These are phyloP conservation scores for Protostelium mycophagum DNA, from an alignment of 78 protist genomes.

Conservation along the genomic window DNA sequence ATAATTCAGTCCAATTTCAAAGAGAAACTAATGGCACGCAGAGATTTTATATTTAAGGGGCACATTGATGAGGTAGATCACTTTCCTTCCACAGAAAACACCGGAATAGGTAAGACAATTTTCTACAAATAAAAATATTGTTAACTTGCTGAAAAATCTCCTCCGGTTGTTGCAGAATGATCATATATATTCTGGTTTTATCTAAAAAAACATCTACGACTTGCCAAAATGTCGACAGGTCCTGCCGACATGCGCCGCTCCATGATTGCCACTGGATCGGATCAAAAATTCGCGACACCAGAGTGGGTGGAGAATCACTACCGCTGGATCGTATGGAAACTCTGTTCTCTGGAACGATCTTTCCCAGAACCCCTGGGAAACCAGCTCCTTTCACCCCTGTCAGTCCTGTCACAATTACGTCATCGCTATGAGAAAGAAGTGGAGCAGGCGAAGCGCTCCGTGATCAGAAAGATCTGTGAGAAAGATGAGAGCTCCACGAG, in stretches of 20 bases:
- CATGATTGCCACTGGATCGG: not conserved
- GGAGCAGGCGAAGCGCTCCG: slow-evolving; percentile 12
- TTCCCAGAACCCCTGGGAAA: slow-evolving; percentile 37
- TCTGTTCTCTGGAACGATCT: slow-evolving; percentile 38
- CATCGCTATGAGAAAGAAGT: slow-evolving; percentile 35
- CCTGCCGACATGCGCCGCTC: not conserved
- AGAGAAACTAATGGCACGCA: too few relatives aligned
- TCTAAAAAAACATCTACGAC: too few relatives aligned
- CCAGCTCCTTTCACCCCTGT: slow-evolving; percentile 2
- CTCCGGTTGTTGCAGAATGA: too few relatives aligned
- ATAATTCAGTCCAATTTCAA: too few relatives aligned
- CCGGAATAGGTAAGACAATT: too few relatives aligned
- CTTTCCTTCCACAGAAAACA: too few relatives aligned
- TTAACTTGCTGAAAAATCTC: too few relatives aligned
- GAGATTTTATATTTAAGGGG: too few relatives aligned
- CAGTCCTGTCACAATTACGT: slow-evolving; percentile 28
- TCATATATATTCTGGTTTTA: too few relatives aligned
- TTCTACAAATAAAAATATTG: too few relatives aligned
- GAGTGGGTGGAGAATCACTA: slow-evolving; percentile 70
- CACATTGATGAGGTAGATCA: too few relatives aligned
- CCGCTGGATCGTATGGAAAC: slow-evolving; percentile 76
- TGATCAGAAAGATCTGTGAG: slow-evolving; percentile 24
- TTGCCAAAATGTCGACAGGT: not conserved
- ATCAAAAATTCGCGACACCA: not conserved
- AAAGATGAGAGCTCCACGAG: slow-evolving; percentile 38